phyloP scores from a whole-genome alignment of 305 asterid genomes.

The Solanum hybrid region DNA sequence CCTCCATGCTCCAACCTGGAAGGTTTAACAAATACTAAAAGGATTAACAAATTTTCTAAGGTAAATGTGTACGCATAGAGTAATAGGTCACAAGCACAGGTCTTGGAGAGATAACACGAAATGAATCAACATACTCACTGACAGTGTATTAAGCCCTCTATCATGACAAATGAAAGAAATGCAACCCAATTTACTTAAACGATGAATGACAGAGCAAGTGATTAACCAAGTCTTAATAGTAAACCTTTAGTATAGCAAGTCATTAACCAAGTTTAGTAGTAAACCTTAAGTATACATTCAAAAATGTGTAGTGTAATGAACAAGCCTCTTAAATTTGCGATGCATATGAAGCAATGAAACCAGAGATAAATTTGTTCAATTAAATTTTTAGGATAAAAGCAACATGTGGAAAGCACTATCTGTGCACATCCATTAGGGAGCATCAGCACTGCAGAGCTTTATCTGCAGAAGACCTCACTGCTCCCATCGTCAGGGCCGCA shows the following conservation, averaged over 20 bases:
- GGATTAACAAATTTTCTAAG: neutral
- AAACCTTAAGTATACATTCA: neutral
- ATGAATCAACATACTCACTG: neutral
- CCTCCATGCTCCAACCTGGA: constrained; percentile 94
- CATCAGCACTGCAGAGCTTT: neutral
- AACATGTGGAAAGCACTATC: neutral
- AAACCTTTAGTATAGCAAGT: neutral
- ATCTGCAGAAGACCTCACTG: constrained; percentile 1
- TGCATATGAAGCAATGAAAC: neutral
- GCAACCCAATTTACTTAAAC: neutral
- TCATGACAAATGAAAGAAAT: neutral
- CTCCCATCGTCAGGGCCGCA: neutral
- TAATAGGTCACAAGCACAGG: neutral
- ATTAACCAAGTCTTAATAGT: neutral
- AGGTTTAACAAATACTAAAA: neutral
- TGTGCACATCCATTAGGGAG: neutral
- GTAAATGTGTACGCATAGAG: neutral
- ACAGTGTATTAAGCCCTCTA: neutral
- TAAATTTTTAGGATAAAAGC: neutral
- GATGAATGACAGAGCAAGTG: neutral
- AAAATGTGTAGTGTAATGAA: neutral
- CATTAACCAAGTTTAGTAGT: neutral
- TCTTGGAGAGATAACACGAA: neutral
- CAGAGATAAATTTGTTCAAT: neutral
- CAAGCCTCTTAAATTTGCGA: neutral